Conservation (phyloP, 371 early-diverging fungal genomes). For the Circinella umbellata region DNA sequence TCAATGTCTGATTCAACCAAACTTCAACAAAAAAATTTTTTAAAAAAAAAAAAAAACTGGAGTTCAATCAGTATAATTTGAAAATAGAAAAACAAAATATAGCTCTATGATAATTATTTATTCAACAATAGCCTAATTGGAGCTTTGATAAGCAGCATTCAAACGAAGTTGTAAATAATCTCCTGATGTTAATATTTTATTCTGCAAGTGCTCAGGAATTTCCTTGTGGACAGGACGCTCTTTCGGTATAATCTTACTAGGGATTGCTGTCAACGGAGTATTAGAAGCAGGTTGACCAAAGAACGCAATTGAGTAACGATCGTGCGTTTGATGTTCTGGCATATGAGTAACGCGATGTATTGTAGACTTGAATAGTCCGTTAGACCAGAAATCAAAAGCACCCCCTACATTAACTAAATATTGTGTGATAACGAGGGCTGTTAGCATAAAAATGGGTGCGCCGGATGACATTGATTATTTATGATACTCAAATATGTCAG, state of each 20-base stretch:
- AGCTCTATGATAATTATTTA: not conserved
- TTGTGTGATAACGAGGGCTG: too few relatives aligned
- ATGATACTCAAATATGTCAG: too few relatives aligned
- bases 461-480: too few relatives aligned
- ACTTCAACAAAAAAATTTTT: too few relatives aligned
- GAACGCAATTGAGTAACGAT: conserved; percentile 67
- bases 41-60: too few relatives aligned
- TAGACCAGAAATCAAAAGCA: conserved; percentile 70
- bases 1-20: too few relatives aligned
- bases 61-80: too few relatives aligned
- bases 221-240: not conserved
- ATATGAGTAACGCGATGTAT: conserved; percentile 64
- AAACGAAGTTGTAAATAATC: conserved; percentile 21
- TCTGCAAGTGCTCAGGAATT: conserved; percentile 2
- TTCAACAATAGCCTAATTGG: not conserved
- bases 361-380: conserved; percentile 62
- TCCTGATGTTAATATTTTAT: conserved; percentile 3
- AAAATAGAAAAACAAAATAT: too few relatives aligned
- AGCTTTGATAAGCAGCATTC: conserved; percentile 15
- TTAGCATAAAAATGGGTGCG: too few relatives aligned
- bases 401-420: conserved; percentile 64
- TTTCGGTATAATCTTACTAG: conserved; percentile 16
- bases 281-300: conserved; percentile 46
- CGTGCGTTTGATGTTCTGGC: conserved; percentile 37
- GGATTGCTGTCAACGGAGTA: conserved; percentile 16